phyloP scores from a whole-genome alignment of 1,284 basidiomycete species.

The Mycena sp. region DNA sequence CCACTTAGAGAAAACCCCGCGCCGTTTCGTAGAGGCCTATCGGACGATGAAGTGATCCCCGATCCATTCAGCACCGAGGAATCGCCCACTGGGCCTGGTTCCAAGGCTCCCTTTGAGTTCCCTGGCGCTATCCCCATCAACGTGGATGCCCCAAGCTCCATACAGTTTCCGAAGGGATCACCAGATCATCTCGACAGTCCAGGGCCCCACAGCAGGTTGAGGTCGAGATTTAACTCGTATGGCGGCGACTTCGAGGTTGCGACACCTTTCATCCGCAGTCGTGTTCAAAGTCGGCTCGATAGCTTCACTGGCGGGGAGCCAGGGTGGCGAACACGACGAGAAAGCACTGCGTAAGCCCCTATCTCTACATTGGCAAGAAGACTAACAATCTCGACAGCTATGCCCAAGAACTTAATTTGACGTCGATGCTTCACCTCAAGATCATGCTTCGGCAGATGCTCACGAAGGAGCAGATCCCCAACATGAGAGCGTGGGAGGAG shows the following conservation, averaged over 20 bases:
- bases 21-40: slow-evolving; percentile 83
- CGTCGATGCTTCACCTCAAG: slow-evolving; percentile 88
- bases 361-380: background rate
- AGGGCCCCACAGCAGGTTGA: slow-evolving; percentile 53
- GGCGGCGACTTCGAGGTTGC: slow-evolving; percentile 68
- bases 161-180: slow-evolving; percentile 83
- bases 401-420: slow-evolving; percentile 83
- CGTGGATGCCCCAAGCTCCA: slow-evolving; percentile 66
- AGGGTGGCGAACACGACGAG: slow-evolving; percentile 81
- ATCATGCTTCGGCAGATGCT: slow-evolving; percentile 91
- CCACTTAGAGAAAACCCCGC: slow-evolving; percentile 68
- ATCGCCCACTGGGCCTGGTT: slow-evolving; percentile 54
- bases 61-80: slow-evolving; percentile 55
- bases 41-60: slow-evolving; percentile 75
- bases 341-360: slow-evolving; percentile 80
- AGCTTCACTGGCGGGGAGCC: slow-evolving; percentile 63
- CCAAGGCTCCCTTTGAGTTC: slow-evolving; percentile 65
- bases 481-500: slow-evolving; percentile 87
- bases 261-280: slow-evolving; percentile 83
- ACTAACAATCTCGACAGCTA: slow-evolving; percentile 56
- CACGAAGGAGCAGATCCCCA: slow-evolving; percentile 78
- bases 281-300: slow-evolving; percentile 81
- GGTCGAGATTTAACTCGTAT: slow-evolving; percentile 73
- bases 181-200: slow-evolving; percentile 77
- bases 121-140: slow-evolving; percentile 59